Percentiles rank a stretch among this genome's conserved stretches.
phyloP scores from a whole-genome alignment of 805 yeast genomes.

The Barnettozyma californica region DNA sequence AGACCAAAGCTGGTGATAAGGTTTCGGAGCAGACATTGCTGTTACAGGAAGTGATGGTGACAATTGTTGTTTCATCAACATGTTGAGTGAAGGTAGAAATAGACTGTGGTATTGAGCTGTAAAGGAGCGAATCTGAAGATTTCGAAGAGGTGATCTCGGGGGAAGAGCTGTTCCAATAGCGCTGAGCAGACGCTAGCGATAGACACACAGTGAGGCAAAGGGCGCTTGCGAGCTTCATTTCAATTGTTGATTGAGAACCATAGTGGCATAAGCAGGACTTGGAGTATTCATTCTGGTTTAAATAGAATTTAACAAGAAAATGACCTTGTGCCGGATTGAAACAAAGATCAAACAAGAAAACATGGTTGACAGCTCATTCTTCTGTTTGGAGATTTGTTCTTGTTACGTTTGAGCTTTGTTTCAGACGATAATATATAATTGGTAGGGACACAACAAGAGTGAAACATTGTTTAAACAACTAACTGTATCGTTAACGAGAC shows the following conservation, averaged over 20 bases:
- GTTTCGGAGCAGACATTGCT: conserved; percentile 22
- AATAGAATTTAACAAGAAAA: not conserved
- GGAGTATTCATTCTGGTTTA: not conserved
- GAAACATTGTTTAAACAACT: no score
- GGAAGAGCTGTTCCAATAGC: not conserved
- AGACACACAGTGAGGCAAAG: not conserved
- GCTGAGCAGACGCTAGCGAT: not conserved
- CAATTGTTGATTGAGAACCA: not conserved
- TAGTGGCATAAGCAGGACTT: not conserved
- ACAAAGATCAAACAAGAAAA: not conserved
- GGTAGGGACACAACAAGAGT: not conserved
- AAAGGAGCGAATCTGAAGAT: not conserved
- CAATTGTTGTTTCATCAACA: conserved; percentile 11
- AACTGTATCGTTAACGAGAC: no score
- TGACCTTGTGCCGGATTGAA: not conserved
- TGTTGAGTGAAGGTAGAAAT: not conserved
- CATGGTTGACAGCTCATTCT: not conserved
- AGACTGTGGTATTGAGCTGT: not conserved
- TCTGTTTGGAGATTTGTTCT: not conserved
- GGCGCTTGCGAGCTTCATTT: not conserved
- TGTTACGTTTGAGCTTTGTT: not conserved
- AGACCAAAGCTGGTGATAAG: conserved; percentile 19
- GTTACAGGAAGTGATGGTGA: conserved; percentile 14
- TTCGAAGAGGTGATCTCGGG: not conserved
- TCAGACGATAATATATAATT: not conserved